Percentiles rank a stretch among this genome's conserved stretches.
These are phyloP conservation scores for Penicillium alfredii DNA, from an alignment of 495 filamentous ascomycete genomes.

Conservation along the genomic window DNA sequence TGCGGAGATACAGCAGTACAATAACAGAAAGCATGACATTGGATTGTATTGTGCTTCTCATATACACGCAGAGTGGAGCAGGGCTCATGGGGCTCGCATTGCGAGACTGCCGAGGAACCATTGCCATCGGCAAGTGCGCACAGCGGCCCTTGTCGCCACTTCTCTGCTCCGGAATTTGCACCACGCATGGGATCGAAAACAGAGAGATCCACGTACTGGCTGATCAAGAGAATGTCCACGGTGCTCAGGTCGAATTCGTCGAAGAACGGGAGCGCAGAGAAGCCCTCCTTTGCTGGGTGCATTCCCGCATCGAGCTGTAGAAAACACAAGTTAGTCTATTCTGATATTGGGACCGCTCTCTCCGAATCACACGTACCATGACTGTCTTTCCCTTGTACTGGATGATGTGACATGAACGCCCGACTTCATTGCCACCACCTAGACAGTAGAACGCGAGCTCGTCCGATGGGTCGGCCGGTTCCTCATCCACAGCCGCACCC, in stretches of 20 bases:
- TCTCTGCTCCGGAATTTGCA: conserved; percentile 7
- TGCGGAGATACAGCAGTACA: conserved; percentile 21
- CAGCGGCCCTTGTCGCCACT: no score
- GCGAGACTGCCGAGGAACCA: no score
- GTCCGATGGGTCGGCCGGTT: conserved; percentile 72
- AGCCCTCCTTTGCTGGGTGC: conserved; percentile 94
- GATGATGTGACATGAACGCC: conserved; percentile 93
- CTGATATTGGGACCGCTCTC: not conserved
- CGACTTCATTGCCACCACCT: conserved; percentile 95
- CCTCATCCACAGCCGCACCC: conserved; percentile 52
- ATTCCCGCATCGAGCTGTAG: conserved; percentile 88
- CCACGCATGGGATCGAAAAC: conserved; percentile 7
- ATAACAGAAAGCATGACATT: conserved; percentile 15
- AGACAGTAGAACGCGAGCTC: conserved; percentile 90
- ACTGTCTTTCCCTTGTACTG: conserved; percentile 99
- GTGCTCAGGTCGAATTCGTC: conserved; percentile 97
- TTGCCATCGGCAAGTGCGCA: no score
- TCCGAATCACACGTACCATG: conserved; percentile 62
- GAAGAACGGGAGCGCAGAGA: conserved; percentile 91
- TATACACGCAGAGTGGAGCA: conserved; percentile 33
- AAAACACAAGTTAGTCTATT: conserved; percentile 13
- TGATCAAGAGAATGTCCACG: conserved; percentile 93
- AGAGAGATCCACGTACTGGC: conserved; percentile 68
- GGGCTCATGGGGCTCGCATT: no score
- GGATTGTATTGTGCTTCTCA: conserved; percentile 29